Percentiles rank a stretch among this genome's conserved stretches.
These are phyloP conservation scores for Mariannaea sp. DNA, from an alignment of 2,329 filamentous ascomycete genomes.

Conservation along the genomic window DNA sequence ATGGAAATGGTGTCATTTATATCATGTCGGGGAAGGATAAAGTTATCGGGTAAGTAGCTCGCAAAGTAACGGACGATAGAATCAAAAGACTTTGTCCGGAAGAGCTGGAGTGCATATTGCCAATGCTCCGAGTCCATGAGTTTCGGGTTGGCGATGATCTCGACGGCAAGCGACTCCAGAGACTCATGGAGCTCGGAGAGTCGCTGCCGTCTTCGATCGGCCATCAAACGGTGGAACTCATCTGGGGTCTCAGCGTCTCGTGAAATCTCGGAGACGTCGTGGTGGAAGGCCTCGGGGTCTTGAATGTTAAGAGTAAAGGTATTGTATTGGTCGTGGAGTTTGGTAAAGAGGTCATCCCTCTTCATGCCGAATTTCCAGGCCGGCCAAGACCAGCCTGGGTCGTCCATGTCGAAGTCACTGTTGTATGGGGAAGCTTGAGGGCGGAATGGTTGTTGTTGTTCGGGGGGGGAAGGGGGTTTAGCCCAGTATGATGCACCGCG, in stretches of 20 bases:
- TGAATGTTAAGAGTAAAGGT: conserved; percentile 60
- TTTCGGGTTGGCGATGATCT: conserved; percentile 64
- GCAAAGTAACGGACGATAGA: conserved; percentile 65
- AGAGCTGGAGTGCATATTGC: conserved; percentile 62
- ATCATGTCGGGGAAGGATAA: conserved; percentile 49
- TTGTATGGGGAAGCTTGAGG: conserved; percentile 26
- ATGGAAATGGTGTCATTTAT: conserved; percentile 46
- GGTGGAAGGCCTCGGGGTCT: conserved; percentile 64
- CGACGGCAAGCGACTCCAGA: conserved; percentile 61
- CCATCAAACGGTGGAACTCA: conserved; percentile 60
- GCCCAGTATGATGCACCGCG: conserved; percentile 28
- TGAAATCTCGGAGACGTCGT: conserved; percentile 65
- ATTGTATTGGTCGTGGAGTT: conserved; percentile 64
- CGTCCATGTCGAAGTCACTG: conserved; percentile 63
- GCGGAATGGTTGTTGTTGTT: conserved; percentile 22
- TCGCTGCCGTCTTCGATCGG: conserved; percentile 58
- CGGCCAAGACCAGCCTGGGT: conserved; percentile 58
- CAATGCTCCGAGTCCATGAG: conserved; percentile 64
- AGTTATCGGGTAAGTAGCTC: conserved; percentile 60
- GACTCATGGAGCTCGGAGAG: conserved; percentile 59
- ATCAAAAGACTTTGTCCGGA: conserved; percentile 62
- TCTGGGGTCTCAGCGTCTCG: conserved; percentile 53
- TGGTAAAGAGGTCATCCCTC: conserved; percentile 61
- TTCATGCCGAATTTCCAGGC: conserved; percentile 68
- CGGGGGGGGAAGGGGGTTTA: conserved; percentile 29